A percentile compares a stretch with the other conserved stretches of the same genome.
phyloP scores from a whole-genome alignment of 2,329 filamentous ascomycete species.

The Diaporthe sp. region DNA sequence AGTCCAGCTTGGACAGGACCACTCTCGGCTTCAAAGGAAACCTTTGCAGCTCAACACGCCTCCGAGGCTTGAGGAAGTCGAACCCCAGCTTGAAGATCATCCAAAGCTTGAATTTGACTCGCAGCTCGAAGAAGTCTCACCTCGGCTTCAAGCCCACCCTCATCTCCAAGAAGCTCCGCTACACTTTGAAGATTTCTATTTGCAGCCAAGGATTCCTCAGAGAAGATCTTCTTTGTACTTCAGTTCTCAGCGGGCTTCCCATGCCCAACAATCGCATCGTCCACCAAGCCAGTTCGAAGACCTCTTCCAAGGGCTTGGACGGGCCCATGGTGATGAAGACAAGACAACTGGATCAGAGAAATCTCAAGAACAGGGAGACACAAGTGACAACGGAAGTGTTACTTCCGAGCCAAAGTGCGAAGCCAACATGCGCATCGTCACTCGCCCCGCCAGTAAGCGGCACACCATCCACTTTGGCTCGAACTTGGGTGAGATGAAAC shows the following conservation, averaged over 20 bases:
- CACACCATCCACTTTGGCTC: conserved; percentile 9
- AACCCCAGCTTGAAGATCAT: neutral
- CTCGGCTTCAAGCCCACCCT: neutral
- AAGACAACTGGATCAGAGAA: neutral
- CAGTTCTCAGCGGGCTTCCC: neutral
- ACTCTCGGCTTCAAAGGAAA: neutral
- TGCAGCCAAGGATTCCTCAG: conserved; percentile 11
- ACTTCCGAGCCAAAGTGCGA: neutral
- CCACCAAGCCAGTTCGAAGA: neutral
- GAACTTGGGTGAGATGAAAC: neutral
- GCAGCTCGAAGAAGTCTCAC: neutral
- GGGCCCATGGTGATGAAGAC: neutral
- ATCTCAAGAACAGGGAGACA: neutral
- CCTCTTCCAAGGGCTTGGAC: conserved; percentile 18
- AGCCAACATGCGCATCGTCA: neutral
- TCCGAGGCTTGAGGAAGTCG: neutral
- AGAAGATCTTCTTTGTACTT: conserved; percentile 29
- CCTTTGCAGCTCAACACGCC: neutral
- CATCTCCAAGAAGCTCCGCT: neutral
- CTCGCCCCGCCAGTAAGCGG: neutral
- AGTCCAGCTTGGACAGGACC: neutral
- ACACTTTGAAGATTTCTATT: neutral
- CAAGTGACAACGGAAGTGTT: neutral
- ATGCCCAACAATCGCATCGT: neutral
- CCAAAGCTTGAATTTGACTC: neutral